A percentile compares a stretch with the other conserved stretches of the same genome.
phyloP scores from a whole-genome alignment of 2,329 filamentous ascomycete species.

The Colletotrichum simmondsii region DNA sequence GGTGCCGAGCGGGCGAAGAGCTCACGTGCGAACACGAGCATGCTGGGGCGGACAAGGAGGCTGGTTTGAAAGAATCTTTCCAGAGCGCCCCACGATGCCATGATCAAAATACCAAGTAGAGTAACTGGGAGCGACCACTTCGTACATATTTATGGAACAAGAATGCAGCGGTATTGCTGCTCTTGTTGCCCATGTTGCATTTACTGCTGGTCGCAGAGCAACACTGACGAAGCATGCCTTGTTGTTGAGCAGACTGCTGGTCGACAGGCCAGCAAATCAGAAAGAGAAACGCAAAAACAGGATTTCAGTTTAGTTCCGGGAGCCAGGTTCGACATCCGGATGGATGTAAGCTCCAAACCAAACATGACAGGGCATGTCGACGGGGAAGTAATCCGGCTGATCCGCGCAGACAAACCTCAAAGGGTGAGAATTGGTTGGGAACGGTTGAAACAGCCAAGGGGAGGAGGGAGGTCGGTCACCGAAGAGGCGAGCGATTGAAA shows the following conservation, averaged over 20 bases:
- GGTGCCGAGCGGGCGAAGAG: neutral
- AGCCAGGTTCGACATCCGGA: neutral
- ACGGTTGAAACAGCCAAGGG: neutral
- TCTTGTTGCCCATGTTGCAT: neutral
- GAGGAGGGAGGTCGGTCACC: neutral
- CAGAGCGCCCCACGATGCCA: neutral
- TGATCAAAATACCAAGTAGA: neutral
- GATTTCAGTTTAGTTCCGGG: neutral
- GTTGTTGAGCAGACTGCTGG: neutral
- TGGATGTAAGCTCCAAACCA: neutral
- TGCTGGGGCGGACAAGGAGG: conserved; percentile 18
- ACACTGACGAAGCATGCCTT: neutral
- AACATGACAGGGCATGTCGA: neutral
- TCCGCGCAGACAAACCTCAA: neutral
- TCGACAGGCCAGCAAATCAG: neutral
- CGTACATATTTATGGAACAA: too few relatives aligned
- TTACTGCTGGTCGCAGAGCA: neutral
- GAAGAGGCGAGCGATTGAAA: conserved; percentile 8
- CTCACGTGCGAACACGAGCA: conserved; percentile 23
- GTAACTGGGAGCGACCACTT: too few relatives aligned
- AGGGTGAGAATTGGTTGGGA: neutral
- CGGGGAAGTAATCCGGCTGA: neutral
- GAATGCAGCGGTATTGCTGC: neutral
- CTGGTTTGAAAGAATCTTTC: neutral
- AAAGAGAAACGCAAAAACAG: neutral